Percentiles rank a stretch among this genome's conserved stretches.
Conservation (phyloP, 768 basidiomycete genomes). For the Lentinula sp. region DNA sequence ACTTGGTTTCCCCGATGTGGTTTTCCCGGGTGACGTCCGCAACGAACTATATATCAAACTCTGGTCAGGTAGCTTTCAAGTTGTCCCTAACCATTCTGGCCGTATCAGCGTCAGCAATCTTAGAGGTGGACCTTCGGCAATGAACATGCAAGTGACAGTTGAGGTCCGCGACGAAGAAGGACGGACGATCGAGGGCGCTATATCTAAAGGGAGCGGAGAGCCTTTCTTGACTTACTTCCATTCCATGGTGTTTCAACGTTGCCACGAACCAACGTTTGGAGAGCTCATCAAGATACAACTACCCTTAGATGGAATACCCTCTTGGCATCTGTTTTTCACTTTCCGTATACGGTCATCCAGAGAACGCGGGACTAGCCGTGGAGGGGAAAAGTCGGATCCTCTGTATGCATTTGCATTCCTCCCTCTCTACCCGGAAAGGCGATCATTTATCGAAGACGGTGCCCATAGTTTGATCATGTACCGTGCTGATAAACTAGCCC, state of each 20-base stretch:
- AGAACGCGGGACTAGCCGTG: conserved; percentile 36
- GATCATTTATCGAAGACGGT: conserved; percentile 85
- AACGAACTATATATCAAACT: conserved; percentile 96
- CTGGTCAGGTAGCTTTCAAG: conserved; percentile 86
- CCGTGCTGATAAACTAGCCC: conserved; percentile 64
- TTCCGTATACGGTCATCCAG: conserved; percentile 70
- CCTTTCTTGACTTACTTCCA: conserved; percentile 73
- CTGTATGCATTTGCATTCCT: conserved; percentile 93
- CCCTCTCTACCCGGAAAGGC: conserved; percentile 72
- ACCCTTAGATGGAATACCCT: conserved; percentile 57
- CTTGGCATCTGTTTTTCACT: conserved; percentile 93
- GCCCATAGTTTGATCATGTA: conserved; percentile 83
- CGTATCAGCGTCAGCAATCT: conserved; percentile 57
- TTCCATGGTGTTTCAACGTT: conserved; percentile 87
- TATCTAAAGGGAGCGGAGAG: conserved; percentile 85
- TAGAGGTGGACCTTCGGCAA: conserved; percentile 46
- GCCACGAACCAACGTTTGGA: conserved; percentile 85
- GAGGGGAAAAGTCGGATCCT: conserved; percentile 46
- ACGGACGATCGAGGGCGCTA: conserved; percentile 56
- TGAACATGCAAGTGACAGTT: conserved; percentile 85
- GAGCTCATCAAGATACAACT: conserved; percentile 88
- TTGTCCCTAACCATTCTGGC: conserved; percentile 40
- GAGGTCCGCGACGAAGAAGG: conserved; percentile 81
- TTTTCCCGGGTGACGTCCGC: conserved; percentile 86
- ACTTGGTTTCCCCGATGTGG: conserved; percentile 93